Percentiles rank a stretch among this genome's conserved stretches.
phyloP scores from a whole-genome alignment of 108 stramenopile species.

The Schizochytrium sp. region DNA sequence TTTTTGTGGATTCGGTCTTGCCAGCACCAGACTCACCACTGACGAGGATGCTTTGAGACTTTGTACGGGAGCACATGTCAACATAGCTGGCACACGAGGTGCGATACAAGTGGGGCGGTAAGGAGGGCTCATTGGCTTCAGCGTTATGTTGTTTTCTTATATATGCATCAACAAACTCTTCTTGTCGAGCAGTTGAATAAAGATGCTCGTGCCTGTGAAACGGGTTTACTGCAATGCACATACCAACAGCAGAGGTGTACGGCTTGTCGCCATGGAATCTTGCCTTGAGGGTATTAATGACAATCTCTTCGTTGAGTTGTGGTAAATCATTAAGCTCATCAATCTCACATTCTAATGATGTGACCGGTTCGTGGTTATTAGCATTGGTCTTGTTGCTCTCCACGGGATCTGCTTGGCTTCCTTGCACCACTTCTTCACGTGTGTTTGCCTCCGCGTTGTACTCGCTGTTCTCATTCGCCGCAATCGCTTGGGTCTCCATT shows the following conservation, averaged over 20 bases:
- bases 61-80: conserved; percentile 61
- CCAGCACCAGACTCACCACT: conserved; percentile 66
- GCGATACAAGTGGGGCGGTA: conserved; percentile 66
- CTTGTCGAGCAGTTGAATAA: neutral
- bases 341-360: neutral
- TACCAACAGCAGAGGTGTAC: conserved; percentile 74
- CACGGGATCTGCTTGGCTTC: too few relatives aligned
- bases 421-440: too few relatives aligned
- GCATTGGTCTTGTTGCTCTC: too few relatives aligned
- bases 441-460: too few relatives aligned
- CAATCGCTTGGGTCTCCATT: too few relatives aligned
- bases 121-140: neutral
- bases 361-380: too few relatives aligned
- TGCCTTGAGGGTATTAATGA: conserved; percentile 67
- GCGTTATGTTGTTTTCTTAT: neutral
- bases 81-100: conserved; percentile 64
- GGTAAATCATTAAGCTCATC: conserved; percentile 68
- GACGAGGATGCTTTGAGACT: conserved; percentile 56
- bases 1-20: conserved; percentile 67
- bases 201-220: conserved; percentile 47
- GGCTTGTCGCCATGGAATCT: conserved; percentile 64
- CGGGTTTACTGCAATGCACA: conserved; percentile 74
- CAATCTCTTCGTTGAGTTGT: conserved; percentile 72
- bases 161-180: neutral
- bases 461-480: too few relatives aligned